Base-by-base conservation (phyloP, 2,329 filamentous ascomycete genomes). In the Diplodia seriata region DNA sequence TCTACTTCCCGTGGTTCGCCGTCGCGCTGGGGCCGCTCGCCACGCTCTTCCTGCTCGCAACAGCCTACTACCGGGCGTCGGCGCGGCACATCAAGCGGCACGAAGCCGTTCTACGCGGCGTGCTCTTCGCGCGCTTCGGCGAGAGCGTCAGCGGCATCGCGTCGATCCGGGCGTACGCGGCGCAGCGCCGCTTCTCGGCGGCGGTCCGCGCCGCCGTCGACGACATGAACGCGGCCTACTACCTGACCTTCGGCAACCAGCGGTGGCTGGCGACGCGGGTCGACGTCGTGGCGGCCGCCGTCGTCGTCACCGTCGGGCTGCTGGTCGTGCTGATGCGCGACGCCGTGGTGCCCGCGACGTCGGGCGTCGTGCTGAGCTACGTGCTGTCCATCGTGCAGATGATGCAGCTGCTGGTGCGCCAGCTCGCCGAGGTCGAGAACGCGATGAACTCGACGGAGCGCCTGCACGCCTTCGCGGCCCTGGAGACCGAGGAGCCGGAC, bases 361-460 rank as follows among this genome's bases (percentile, higher is more conserved):
- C 88, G 53, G 95, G 95, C 20, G 83, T 98, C 49, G 93, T 98
- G 0, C 85, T 99, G 23, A 95, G 91, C 55, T 98, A 98, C 79
- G 96, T 98, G 75, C 85, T 99, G 20, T 87, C 90, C 14, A 97
- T 97, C 74, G 93, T 97, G 23, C 92, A 96, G 78, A 93, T 97
- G 91, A 90, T 98, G 71, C 94, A 97, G 76, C 97, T 97, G 79
- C 94, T 93, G 0, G 92, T 98, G n/a, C 88, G 95, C 20, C 94
- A 98, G 79, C 85, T 97, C 8, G 94, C 94, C 31, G 94, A 97
- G 78, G 93, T 98, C 9, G 94, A 98, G 79, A 98, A 97, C 80
- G 93, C 93, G 75, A 98, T 98, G 94, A 98, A 97, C 77, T 90
- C 94, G 0, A 95, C 96, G 0, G 94, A 98, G 80, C 90, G 95